Base-by-base conservation (phyloP, 202 grass and related monocot genomes). In the Dendrocalamus latiflorus region DNA sequence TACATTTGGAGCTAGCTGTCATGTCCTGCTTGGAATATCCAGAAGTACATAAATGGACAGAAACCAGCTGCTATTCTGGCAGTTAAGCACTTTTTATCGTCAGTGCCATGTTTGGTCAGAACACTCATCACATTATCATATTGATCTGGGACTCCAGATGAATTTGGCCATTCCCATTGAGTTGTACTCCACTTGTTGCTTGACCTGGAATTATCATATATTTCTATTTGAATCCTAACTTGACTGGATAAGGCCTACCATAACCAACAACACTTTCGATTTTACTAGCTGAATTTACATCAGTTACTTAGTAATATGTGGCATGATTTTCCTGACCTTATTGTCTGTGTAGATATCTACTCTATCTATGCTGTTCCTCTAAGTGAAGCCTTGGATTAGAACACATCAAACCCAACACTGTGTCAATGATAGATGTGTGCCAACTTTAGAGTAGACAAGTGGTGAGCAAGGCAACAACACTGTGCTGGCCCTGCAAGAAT, bases 51-150 rank as follows among this genome's bases (percentile, higher is more conserved):
- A 75, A 47, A 84, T 57, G 70, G 70, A 58, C 47, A 81, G 5
- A 70, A 28, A 43, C 20, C 6, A 81, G 6, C 38, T 77, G 57
- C 5, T 75, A 25, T 77, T 65, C 82, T 59, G 22, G 71, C 48
- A 53, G 71, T 71, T 76, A 76, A 62, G 25, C 22, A 25, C 21
- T n/a, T n/a, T n/a, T n/a, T n/a, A n/a, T n/a, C n/a, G n/a, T n/a
- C n/a, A n/a, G n/a, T n/a, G n/a, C n/a, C n/a, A 65, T n/a, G 15
- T 74, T 83, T 65, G 45, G 63, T 39, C 1, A 41, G 10, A 45
- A 44, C 59, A 83, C 79, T 77, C 30, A 48, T 36, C 73, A 72
- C 54, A 25, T 70, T 37, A 70, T 83, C 57, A 30, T 65, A 28
- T 56, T 65, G 69, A 4, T 70, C 50, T 28, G 22, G 54, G 45